Conservation (phyloP, 106 monocot genomes). For the Allium sativum region DNA sequence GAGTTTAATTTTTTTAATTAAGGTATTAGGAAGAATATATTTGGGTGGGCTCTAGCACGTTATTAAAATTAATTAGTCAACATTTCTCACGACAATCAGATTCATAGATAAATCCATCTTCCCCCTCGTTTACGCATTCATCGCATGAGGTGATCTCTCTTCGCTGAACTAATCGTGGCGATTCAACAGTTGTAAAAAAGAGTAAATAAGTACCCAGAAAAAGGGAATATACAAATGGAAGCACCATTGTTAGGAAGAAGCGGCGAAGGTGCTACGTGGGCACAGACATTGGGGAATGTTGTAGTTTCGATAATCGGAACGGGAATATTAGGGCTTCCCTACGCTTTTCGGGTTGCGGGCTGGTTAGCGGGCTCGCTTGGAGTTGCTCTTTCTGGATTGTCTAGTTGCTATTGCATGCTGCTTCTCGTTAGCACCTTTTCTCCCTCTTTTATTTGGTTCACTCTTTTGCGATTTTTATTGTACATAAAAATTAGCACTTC, state of each 20-base stretch:
- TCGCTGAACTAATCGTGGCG: no score
- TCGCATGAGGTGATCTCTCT: no score
- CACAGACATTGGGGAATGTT: slow-evolving; percentile 57
- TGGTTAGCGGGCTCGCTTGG: slow-evolving; percentile 49
- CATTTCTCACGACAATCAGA: no score
- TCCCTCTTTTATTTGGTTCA: background rate
- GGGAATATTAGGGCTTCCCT: slow-evolving; percentile 58
- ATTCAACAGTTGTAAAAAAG: no score
- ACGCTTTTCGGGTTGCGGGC: slow-evolving; percentile 49
- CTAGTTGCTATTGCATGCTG: slow-evolving; percentile 57
- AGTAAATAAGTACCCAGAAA: no score
- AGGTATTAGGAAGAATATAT: no score
- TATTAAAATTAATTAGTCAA: no score
- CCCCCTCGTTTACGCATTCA: no score
- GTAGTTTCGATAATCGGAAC: slow-evolving; percentile 60
- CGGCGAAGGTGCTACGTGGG: slow-evolving; percentile 18
- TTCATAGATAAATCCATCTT: no score
- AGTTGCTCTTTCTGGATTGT: slow-evolving; percentile 28
- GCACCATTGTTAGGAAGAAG: background rate
- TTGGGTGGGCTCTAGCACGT: no score
- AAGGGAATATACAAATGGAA: no score
- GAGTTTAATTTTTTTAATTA: no score
- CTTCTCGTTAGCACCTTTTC: slow-evolving; percentile 36
- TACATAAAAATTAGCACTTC: background rate
- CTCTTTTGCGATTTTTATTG: background rate